Base-by-base conservation (phyloP, 768 basidiomycete species). In the Suillus decipiens region DNA sequence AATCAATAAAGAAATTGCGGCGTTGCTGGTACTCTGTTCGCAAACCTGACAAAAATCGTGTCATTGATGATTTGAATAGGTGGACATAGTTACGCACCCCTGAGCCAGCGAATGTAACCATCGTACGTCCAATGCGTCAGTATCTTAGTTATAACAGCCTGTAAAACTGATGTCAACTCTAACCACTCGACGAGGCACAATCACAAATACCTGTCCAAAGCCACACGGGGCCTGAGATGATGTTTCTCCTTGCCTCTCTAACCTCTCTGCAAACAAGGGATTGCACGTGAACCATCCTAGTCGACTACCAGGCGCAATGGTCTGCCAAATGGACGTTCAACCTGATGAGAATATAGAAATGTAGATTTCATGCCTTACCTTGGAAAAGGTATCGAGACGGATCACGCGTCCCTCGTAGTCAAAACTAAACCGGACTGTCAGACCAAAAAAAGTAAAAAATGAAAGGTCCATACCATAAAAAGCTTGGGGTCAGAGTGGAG, bases 351-450 rank as follows among this genome's bases (percentile, higher is more conserved):
- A 3, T 28, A 24, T 53, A 47, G 4, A 54, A 15, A 28, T 48
- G 4, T 36, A 10, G 9, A 34, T 43, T 28, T 24, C 34, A 28
- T 9, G 17, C 33, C 65, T 41, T 54, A 84, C 88, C 84, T 92
- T 92, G 42, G 87, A 89, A 71, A 92, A 91, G 0, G 88, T 88
- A 70, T 95, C 93, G 41, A 95, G 76, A 3, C 92, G 88, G 62
- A 96, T 86, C 48, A 96, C 93, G 36, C 93, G 85, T 3, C 92
- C 93, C 72, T 95, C 85, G 64, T 85, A 86, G 72, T 95, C 92
- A 68, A 88, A 77, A 48, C 84, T 86, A 61, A 8, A 24, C 39
- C 41, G 11, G 12, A 41, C 11, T 19, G 24, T 57, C 41, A 17
- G 28, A 42, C 8, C n/a, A 7, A 42, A 63, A 6, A 37, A 36